Evolutionary conservation across 1,139 yeast species (phyloP).

Genomic region (Candida albicans): DNA sequence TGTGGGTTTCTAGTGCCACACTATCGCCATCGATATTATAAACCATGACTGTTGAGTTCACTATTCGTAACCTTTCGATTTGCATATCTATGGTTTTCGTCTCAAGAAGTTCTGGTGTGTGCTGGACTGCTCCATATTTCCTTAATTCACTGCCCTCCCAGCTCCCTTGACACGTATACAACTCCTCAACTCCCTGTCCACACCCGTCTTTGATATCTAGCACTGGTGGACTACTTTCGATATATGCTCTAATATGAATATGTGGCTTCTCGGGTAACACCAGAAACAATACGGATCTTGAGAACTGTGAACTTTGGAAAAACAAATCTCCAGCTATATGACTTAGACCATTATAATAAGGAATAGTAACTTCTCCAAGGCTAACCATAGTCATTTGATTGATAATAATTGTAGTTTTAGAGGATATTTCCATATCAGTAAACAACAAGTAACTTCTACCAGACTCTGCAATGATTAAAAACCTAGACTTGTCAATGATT

Average conservation of each 20-base stretch:
- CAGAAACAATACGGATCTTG: constrained; percentile 36
- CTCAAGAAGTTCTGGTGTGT: not conserved
- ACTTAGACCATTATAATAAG: constrained; percentile 23
- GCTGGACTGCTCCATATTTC: constrained; percentile 11
- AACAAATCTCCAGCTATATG: constrained; percentile 32
- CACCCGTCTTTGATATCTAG: constrained; percentile 23
- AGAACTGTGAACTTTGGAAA: constrained; percentile 32
- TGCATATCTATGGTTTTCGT: not conserved
- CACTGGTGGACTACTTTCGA: constrained; percentile 39
- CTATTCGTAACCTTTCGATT: not conserved
- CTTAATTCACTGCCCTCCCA: constrained; percentile 38
- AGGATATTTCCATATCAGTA: constrained; percentile 16
- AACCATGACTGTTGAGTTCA: not conserved
- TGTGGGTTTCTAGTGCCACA: not conserved
- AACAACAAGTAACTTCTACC: constrained; percentile 34
- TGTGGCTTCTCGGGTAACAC: constrained; percentile 29
- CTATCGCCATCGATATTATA: not conserved
- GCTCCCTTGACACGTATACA: constrained; percentile 41
- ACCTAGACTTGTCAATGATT: constrained; percentile 28
- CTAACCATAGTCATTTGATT: constrained; percentile 25
- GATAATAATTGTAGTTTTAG: constrained; percentile 12
- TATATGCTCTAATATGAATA: constrained; percentile 10
- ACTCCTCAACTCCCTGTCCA: constrained; percentile 5
- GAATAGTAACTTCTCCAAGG: constrained; percentile 34
- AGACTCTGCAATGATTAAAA: constrained; percentile 28